Percentiles rank a stretch among this genome's conserved stretches.
phyloP scores from a whole-genome alignment of 306 rosid species.

The Crataegus laevigata region DNA sequence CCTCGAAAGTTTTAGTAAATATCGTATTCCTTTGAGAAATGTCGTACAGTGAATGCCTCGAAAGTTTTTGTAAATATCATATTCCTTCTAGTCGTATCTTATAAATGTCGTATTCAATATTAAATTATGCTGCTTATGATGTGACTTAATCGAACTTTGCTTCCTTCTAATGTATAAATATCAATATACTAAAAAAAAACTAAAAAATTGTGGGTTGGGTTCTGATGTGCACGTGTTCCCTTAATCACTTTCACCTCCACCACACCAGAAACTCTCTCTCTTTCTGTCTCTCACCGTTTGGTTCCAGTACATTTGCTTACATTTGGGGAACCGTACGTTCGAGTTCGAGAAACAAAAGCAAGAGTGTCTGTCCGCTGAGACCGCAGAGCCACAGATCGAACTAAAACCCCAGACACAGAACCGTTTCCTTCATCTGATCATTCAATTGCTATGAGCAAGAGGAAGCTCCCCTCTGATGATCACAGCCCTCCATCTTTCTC shows the following conservation, averaged over 20 bases:
- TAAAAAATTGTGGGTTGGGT: neutral
- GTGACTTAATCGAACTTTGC: fast-evolving
- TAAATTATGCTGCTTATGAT: no score
- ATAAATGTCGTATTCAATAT: fast-evolving
- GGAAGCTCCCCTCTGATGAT: constrained; percentile 57
- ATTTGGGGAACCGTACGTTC: constrained; percentile 27
- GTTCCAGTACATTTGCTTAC: neutral
- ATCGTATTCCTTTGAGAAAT: neutral
- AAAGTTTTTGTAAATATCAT: no score
- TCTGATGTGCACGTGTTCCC: neutral
- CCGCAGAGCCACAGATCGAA: constrained; percentile 45
- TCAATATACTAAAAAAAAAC: no score
- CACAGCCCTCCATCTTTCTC: constrained; percentile 22
- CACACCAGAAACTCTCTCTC: neutral
- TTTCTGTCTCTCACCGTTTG: neutral
- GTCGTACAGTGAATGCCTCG: no score
- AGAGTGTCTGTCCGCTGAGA: constrained; percentile 17
- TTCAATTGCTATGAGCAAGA: constrained; percentile 43
- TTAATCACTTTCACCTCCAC: neutral
- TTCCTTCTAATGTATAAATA: no score
- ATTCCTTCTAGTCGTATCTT: no score
- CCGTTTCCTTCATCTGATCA: neutral
- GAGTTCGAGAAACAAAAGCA: neutral
- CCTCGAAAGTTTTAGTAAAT: no score
- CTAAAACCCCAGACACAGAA: neutral